These are phyloP conservation scores for Echites panduratus DNA, from an alignment of 257 asterid genomes.

Conservation along the genomic window DNA sequence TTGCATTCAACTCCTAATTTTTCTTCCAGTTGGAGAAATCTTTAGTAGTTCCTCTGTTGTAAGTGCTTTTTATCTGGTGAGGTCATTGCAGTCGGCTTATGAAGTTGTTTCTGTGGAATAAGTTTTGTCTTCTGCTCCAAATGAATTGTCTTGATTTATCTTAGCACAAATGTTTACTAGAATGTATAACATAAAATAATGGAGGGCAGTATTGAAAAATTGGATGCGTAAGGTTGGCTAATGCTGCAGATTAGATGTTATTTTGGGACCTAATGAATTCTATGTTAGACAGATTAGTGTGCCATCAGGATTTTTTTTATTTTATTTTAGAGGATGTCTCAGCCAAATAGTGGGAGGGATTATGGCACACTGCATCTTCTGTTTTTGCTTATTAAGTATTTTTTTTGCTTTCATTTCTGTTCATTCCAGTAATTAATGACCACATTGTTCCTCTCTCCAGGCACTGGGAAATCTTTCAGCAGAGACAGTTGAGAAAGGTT, in stretches of 20 bases:
- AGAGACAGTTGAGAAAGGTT: slow-evolving; percentile 80
- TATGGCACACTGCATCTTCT: background rate
- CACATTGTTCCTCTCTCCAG: slow-evolving; percentile 31
- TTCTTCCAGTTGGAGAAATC: slow-evolving; percentile 26
- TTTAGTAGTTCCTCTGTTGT: slow-evolving; percentile 51
- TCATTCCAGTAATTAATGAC: background rate
- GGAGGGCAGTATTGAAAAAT: background rate
- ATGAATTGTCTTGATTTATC: too few relatives aligned
- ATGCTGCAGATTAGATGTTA: too few relatives aligned
- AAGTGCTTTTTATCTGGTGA: slow-evolving; percentile 21
- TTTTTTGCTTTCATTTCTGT: background rate
- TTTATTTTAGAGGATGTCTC: too few relatives aligned
- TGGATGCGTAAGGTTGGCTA: background rate
- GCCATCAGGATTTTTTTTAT: background rate
- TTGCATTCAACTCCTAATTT: background rate
- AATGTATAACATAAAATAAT: background rate
- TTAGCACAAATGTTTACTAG: background rate
- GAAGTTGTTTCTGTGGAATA: too few relatives aligned
- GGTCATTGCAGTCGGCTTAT: background rate
- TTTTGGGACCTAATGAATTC: background rate
- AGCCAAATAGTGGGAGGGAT: background rate
- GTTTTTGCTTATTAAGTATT: background rate
- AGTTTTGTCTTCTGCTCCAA: background rate
- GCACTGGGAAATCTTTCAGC: slow-evolving; percentile 72
- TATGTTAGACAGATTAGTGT: background rate